A percentile compares a stretch with the other conserved stretches of the same genome.
Conservation (phyloP, 2,329 filamentous ascomycete species). For the Aspergillus texensis region DNA sequence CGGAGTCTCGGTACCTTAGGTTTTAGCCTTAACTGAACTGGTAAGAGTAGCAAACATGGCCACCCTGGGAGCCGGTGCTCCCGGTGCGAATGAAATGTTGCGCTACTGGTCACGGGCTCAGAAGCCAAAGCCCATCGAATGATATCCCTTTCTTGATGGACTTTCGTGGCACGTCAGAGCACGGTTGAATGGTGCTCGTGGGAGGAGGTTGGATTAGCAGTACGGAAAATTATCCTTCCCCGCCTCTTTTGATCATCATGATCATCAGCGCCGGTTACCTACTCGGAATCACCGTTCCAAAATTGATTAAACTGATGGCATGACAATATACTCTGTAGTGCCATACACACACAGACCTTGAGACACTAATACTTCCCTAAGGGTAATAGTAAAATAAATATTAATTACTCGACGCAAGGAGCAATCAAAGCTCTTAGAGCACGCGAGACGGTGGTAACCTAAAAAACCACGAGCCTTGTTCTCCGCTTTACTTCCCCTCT, state of each 20-base stretch:
- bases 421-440: slow-evolving; percentile 13
- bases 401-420: slow-evolving; percentile 6
- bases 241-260: slow-evolving; percentile 25
- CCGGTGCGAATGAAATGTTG: slow-evolving; percentile 17
- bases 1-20: not conserved
- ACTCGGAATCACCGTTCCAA: slow-evolving; percentile 13
- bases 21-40: not conserved
- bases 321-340: slow-evolving; percentile 5
- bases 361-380: not conserved
- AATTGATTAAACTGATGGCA: slow-evolving; percentile 6
- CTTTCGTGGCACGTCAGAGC: slow-evolving; percentile 17
- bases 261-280: slow-evolving; percentile 24
- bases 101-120: slow-evolving; percentile 16
- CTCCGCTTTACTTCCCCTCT: slow-evolving; percentile 5
- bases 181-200: slow-evolving; percentile 14
- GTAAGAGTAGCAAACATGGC: slow-evolving; percentile 7
- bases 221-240: slow-evolving; percentile 7
- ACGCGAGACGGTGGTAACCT: slow-evolving; percentile 21
- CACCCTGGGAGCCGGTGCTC: slow-evolving; percentile 16
- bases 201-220: not conserved
- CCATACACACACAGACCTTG: slow-evolving; percentile 1
- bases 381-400: not conserved
- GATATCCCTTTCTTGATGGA: not conserved
- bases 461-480: slow-evolving; percentile 9
- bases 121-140: not conserved